phyloP scores from a whole-genome alignment of 768 basidiomycete species.

The Trametes maxima region DNA sequence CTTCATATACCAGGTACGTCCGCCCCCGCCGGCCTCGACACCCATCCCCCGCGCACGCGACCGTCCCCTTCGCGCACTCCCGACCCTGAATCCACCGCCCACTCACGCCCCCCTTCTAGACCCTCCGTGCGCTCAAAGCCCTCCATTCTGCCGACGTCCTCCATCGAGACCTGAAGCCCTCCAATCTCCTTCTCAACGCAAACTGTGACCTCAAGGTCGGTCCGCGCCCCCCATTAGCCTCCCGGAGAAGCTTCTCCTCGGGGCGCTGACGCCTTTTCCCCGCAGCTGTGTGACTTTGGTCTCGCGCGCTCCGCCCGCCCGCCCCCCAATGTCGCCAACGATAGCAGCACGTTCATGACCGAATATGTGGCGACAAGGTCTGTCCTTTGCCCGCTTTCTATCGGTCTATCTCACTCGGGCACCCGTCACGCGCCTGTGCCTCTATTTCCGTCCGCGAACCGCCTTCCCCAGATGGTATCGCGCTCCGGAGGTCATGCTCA shows the following conservation, averaged over 20 bases:
- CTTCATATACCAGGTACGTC: constrained; percentile 88
- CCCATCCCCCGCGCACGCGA: not conserved
- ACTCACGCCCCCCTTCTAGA: constrained; percentile 44
- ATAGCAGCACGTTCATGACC: constrained; percentile 81
- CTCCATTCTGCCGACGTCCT: constrained; percentile 94
- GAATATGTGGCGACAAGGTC: constrained; percentile 96
- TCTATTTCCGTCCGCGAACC: not conserved
- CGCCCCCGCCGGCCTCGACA: constrained; percentile 2
- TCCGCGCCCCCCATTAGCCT: constrained; percentile 1
- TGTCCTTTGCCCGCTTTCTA: constrained; percentile 22
- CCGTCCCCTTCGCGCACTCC: not conserved
- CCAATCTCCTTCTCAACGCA: constrained; percentile 92
- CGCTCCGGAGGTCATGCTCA: constrained; percentile 97
- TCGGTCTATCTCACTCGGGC: not conserved
- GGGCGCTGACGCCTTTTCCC: not conserved
- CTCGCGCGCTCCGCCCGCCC: constrained; percentile 79
- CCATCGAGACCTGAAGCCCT: constrained; percentile 94
- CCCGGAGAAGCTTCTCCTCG: not conserved
- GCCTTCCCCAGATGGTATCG: constrained; percentile 78
- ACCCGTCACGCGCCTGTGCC: constrained; percentile 1
- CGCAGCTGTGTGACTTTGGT: constrained; percentile 83
- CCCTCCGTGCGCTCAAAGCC: constrained; percentile 90
- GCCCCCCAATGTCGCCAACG: constrained; percentile 71
- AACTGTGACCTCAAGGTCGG: constrained; percentile 93
- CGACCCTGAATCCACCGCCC: not conserved